Percentiles rank a stretch among this genome's conserved stretches.
These are phyloP conservation scores for Exserohilum turcica DNA, from an alignment of 2,329 filamentous ascomycete genomes.

Conservation along the genomic window DNA sequence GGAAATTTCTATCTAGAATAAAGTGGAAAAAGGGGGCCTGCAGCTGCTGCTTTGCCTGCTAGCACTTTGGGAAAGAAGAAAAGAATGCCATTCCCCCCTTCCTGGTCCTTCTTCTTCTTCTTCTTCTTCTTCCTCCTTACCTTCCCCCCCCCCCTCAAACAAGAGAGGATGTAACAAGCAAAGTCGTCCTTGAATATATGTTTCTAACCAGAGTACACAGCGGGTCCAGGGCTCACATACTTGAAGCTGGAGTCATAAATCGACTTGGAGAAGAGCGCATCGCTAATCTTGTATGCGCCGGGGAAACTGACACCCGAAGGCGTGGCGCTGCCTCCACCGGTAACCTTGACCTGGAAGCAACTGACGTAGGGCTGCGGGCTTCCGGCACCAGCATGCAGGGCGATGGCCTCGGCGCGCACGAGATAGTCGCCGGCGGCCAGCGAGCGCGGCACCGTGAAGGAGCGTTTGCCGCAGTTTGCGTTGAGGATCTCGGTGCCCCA, in stretches of 20 bases:
- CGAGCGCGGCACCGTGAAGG: conserved; percentile 44
- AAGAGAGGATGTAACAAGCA: no score
- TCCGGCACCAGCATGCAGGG: conserved; percentile 41
- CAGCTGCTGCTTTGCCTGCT: no score
- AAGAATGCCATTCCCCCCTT: no score
- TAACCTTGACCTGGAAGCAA: conserved; percentile 49
- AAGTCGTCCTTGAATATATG: background rate
- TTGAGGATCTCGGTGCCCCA: conserved; percentile 49
- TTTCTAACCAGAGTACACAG: conserved; percentile 39
- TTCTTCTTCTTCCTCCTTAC: background rate
- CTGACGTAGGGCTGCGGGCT: conserved; percentile 43
- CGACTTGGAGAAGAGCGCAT: conserved; percentile 41
- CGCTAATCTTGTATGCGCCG: conserved; percentile 42
- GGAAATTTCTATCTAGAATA: no score
- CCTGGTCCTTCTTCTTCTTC: no score
- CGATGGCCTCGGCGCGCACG: conserved; percentile 42
- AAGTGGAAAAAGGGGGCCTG: no score
- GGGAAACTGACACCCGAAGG: conserved; percentile 44
- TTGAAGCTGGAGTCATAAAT: conserved; percentile 44
- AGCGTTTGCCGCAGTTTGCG: conserved; percentile 46
- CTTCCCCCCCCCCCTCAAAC: background rate
- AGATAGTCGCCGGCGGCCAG: conserved; percentile 43
- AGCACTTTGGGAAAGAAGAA: no score
- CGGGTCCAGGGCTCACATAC: conserved; percentile 43
- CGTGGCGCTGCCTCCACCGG: conserved; percentile 40